Conservation (phyloP, 2,329 filamentous ascomycete species). For the Pseudogymnoascus sp. region DNA sequence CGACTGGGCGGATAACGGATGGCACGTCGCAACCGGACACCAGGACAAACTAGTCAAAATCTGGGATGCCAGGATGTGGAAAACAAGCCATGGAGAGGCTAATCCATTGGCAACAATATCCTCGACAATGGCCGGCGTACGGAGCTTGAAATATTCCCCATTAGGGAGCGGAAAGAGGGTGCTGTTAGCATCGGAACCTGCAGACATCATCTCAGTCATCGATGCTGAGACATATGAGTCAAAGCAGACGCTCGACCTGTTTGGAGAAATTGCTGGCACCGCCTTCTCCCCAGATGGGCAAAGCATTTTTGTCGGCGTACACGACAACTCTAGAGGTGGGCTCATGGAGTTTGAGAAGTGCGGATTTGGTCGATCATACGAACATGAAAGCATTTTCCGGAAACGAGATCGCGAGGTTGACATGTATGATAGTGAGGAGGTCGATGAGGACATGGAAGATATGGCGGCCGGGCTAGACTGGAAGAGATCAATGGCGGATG, state of each 20-base stretch:
- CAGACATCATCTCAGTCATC: slow-evolving; percentile 65
- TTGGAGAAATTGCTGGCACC: slow-evolving; percentile 67
- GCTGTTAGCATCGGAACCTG: slow-evolving; percentile 67
- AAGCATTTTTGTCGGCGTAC: slow-evolving; percentile 61
- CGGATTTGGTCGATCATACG: slow-evolving; percentile 19
- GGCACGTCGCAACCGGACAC: slow-evolving; percentile 68
- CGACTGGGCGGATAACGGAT: slow-evolving; percentile 72
- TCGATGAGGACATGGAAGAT: background rate
- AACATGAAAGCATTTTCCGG: slow-evolving; percentile 20
- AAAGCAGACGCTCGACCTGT: slow-evolving; percentile 66
- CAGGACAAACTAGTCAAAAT: slow-evolving; percentile 68
- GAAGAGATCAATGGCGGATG: slow-evolving; percentile 3
- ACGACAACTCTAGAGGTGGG: slow-evolving; percentile 59
- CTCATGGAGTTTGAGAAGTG: slow-evolving; percentile 30
- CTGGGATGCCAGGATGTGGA: slow-evolving; percentile 70
- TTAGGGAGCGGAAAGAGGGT: slow-evolving; percentile 59
- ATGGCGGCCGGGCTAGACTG: slow-evolving; percentile 10
- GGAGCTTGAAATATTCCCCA: slow-evolving; percentile 66
- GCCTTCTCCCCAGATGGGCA: slow-evolving; percentile 60
- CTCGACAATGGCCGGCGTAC: slow-evolving; percentile 60
- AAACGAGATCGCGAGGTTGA: slow-evolving; percentile 1
- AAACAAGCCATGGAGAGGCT: slow-evolving; percentile 41
- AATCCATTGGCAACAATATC: slow-evolving; percentile 48
- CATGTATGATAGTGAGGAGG: slow-evolving; percentile 9
- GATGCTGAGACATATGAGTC: slow-evolving; percentile 56